Evolutionary conservation across 164 flowering plant species (phyloP).

Genomic region (Sextonia rubra): DNA sequence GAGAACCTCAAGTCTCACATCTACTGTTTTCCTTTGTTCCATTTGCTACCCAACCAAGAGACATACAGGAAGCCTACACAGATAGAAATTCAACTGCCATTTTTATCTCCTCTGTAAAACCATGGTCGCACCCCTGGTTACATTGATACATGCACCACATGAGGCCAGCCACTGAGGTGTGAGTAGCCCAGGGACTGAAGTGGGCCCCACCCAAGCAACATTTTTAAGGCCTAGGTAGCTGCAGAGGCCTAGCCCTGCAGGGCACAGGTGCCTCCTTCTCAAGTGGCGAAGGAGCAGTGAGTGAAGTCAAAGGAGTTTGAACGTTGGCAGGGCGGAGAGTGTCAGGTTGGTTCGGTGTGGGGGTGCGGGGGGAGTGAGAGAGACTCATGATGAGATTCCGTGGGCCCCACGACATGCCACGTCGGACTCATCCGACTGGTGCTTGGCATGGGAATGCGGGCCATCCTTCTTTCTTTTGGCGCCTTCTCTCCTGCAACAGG

Average conservation of each 20-base stretch:
- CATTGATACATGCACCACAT: too few relatives aligned
- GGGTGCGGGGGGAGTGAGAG: background rate
- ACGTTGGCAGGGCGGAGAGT: background rate
- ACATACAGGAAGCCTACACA: too few relatives aligned
- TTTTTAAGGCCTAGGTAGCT: background rate
- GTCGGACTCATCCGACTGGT: background rate
- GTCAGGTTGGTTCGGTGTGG: too few relatives aligned
- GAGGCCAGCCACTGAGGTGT: too few relatives aligned
- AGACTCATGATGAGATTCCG: background rate
- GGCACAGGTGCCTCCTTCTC: background rate
- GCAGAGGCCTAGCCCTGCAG: background rate
- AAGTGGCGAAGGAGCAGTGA: background rate
- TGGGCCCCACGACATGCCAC: slow-evolving; percentile 3
- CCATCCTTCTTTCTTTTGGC: slow-evolving; percentile 3
- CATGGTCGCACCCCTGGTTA: too few relatives aligned
- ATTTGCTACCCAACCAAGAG: too few relatives aligned
- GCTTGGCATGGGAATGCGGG: background rate
- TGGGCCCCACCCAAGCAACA: background rate
- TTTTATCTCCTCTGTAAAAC: too few relatives aligned
- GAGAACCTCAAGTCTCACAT: too few relatives aligned
- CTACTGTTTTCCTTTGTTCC: too few relatives aligned
- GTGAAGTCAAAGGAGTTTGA: slow-evolving; percentile 3
- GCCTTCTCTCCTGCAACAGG: background rate
- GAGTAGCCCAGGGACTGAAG: too few relatives aligned
- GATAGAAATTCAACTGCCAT: too few relatives aligned